Conservation (phyloP, 2,329 filamentous ascomycete genomes). For the Trichophyton verrucosum region DNA sequence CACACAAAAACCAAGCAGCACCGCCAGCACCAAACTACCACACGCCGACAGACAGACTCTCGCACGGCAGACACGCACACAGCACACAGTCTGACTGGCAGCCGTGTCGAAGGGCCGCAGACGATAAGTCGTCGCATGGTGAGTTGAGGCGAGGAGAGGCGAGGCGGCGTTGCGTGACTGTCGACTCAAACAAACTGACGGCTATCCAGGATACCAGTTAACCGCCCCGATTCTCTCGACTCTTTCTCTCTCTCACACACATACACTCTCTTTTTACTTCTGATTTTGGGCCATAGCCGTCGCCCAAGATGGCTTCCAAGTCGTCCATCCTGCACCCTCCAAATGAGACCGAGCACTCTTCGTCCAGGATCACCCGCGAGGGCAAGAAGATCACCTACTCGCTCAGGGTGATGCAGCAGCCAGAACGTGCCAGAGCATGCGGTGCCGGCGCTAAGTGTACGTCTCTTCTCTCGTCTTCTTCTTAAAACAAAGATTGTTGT, state of each 20-base stretch:
- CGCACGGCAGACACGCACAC: too few species aligned
- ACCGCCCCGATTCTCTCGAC: not conserved
- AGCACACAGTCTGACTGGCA: too few species aligned
- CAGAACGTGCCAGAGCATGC: conserved; percentile 85
- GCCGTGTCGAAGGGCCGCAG: not conserved
- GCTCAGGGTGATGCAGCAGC: conserved; percentile 82
- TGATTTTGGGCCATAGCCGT: conserved; percentile 5
- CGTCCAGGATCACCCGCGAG: conserved; percentile 53
- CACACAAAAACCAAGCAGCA: too few species aligned
- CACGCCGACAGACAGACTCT: too few species aligned
- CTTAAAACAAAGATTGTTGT: not conserved
- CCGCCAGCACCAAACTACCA: too few species aligned
- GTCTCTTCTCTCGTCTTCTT: not conserved
- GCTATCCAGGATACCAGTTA: not conserved
- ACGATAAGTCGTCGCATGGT: not conserved
- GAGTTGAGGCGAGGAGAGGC: not conserved
- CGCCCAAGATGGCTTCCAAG: conserved; percentile 35
- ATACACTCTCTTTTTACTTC: not conserved
- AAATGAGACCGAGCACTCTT: conserved; percentile 45
- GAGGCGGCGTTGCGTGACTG: not conserved
- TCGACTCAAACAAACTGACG: not conserved
- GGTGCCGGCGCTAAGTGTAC: conserved; percentile 88
- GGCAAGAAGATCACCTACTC: conserved; percentile 69
- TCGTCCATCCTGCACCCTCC: conserved; percentile 26
- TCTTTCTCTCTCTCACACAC: not conserved